Percentiles rank a stretch among this genome's conserved stretches.
Conservation (phyloP, 2,329 filamentous ascomycete species). For the Truncatella angustata region DNA sequence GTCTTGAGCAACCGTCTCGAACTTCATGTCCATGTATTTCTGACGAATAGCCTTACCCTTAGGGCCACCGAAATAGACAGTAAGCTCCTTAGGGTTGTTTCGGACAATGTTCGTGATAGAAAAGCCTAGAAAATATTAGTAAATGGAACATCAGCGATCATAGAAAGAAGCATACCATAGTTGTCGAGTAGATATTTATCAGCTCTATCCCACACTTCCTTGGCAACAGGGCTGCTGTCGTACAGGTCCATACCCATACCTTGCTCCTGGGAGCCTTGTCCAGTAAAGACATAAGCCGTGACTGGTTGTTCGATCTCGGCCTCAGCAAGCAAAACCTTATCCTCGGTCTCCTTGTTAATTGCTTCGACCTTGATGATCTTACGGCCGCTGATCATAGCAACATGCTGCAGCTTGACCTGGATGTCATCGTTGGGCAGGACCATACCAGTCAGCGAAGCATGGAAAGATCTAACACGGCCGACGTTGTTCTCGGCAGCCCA, state of each 20-base stretch:
- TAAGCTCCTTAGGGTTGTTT: slow-evolving; percentile 99
- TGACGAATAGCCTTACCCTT: slow-evolving; percentile 95
- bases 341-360: slow-evolving; percentile 91
- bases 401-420: slow-evolving; percentile 91
- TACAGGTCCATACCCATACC: slow-evolving; percentile 99
- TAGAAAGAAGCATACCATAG: slow-evolving; percentile 67
- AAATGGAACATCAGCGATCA: neutral
- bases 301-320: slow-evolving; percentile 97
- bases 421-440: slow-evolving; percentile 95
- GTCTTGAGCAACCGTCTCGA: slow-evolving; percentile 93
- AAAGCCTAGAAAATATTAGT: slow-evolving; percentile 59
- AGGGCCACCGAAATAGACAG: slow-evolving; percentile 95
- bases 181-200: slow-evolving; percentile 99
- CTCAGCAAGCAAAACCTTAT: slow-evolving; percentile 92
- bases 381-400: slow-evolving; percentile 95
- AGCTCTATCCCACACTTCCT: slow-evolving; percentile 96
- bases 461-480: slow-evolving; percentile 94
- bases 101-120: slow-evolving; percentile 98
- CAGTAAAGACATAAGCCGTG: slow-evolving; percentile 96
- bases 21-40: slow-evolving; percentile 99
- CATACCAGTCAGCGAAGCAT: slow-evolving; percentile 96
- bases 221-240: slow-evolving; percentile 86
- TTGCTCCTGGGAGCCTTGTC: slow-evolving; percentile 97
- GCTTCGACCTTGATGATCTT: slow-evolving; percentile 99
- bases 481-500: slow-evolving; percentile 99